Evolutionary conservation across 176 grass and related monocot genomes (phyloP), one percentile per base, ranked within the genome.

Genomic region (Leersia perrieri): DNA sequence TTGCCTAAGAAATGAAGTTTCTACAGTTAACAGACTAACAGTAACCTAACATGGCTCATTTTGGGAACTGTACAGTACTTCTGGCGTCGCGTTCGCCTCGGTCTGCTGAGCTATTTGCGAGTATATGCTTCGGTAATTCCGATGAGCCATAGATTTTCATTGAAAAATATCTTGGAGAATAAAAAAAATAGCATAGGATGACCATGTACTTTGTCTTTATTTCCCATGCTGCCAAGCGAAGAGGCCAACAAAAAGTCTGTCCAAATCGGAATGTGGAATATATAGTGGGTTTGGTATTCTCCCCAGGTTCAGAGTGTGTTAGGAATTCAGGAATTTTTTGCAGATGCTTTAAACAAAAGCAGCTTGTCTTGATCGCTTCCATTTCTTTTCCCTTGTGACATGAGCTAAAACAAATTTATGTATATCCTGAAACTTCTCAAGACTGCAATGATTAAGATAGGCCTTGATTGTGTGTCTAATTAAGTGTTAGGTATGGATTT

Each of bases 311-410:
- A 70, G 73, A 47, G 78, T 82, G 78, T 73, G 44, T 22, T 73
- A 82, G 73, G 78, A 82, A 90, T 82, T 66, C 58, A 27, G 58
- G 42, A 85, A 81, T 51, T 49, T 81, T 18, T 55, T 60, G 15
- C 36, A 83, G 53, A 82, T 87, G 79, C 68, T 60, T 58, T 58
- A 58, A 18, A 33, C n/a, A 33, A 33, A 60, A 29, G 5, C 3
- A 11, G 29, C 22, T n/a, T 79, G 32, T 32, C 75, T 64, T 65
- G 67, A 71, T 77, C n/a, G 78, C 66, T 77, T 53, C 85, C 25
- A 7, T 76, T 76, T 31, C 31, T 58, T 69, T 78, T 45, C 11
- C 66, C 44, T 55, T 44, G 45, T 77, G 66, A 83, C 66, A 72
- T 63, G 36, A 64, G 30, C 39, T 72, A 72, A 55, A 72, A 63